phyloP scores from a whole-genome alignment of 2,329 filamentous ascomycete genomes.

The Paracorniculantispora psalliotae region DNA sequence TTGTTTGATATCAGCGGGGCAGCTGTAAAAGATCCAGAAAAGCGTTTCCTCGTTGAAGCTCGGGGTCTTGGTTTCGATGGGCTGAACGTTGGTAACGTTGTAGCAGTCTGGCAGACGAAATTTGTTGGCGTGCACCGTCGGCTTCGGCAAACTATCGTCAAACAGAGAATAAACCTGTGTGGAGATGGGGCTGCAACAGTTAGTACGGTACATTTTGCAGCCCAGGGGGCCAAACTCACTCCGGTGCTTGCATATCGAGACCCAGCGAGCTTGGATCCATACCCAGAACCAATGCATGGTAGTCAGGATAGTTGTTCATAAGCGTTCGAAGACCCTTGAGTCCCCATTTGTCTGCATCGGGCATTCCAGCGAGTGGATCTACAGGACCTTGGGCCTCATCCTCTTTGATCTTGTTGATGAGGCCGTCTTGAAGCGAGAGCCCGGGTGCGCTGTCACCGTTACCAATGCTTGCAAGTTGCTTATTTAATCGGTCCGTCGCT shows the following conservation, averaged over 20 bases:
- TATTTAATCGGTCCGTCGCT: neutral
- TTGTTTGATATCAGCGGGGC: conserved; percentile 57
- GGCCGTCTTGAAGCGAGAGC: neutral
- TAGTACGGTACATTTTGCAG: neutral
- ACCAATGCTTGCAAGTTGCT: conserved; percentile 3
- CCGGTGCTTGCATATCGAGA: conserved; percentile 51
- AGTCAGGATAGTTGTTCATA: conserved; percentile 61
- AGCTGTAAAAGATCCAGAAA: conserved; percentile 67
- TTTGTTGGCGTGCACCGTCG: conserved; percentile 45
- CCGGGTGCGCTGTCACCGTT: neutral
- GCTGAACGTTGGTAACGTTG: conserved; percentile 60
- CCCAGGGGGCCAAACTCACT: conserved; percentile 41
- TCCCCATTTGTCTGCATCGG: conserved; percentile 59
- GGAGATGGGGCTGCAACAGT: conserved; percentile 43
- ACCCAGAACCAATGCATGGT: conserved; percentile 55
- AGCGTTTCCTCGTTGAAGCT: conserved; percentile 66
- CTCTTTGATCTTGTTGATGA: conserved; percentile 29
- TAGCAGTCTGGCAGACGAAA: conserved; percentile 62
- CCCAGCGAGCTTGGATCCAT: conserved; percentile 54
- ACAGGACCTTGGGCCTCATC: conserved; percentile 42
- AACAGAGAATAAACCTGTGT: conserved; percentile 58
- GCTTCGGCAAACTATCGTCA: conserved; percentile 54
- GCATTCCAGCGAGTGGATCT: conserved; percentile 58
- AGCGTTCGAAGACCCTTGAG: conserved; percentile 59
- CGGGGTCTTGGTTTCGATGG: conserved; percentile 59